Evolutionary conservation across 495 filamentous ascomycete genomes (phyloP), one percentile per base, ranked within the genome.

Genomic region (Penicillium daleae): DNA sequence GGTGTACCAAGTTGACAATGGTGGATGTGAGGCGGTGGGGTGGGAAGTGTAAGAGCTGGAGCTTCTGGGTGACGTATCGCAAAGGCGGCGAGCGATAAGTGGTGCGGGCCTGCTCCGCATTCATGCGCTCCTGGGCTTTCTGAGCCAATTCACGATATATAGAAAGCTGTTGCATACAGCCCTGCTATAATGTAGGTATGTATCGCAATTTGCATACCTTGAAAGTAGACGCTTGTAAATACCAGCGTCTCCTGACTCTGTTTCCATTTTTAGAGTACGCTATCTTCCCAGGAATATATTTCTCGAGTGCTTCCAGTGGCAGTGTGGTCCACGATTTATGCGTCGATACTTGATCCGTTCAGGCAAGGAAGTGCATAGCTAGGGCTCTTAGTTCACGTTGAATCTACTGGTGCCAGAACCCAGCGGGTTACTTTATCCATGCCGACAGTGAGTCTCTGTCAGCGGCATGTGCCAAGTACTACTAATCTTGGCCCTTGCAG

Each of bases 11-110:
- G 29, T 4, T 4, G 21, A n/a, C 29, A 19, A 52, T 27, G 29
- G 6, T 33, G 48, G 37, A 22, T 24, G 42, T 64, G 48, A 33
- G 40, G 58, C 13, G 15, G 31, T 40, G 31, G 13, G 0, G 19
- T 32, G 49, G 52, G n/a, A n/a, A n/a, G n/a, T n/a, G 53, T 42
- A 24, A 50, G 27, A 59, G 33, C 33, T 61, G 60, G 60, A 66
- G 57, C 58, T 62, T 58, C 31, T 50, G 62, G 62, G 71, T 74
- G 71, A 74, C 71, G 71, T 74, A 74, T 68, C 69, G 62, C 46
- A 55, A 68, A 74, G 71, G 71, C 71, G 71, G 71, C 69, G 64
- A 71, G 69, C 61, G 64, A 66, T 58, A 66, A 66, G 54, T 57
- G 62, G 57, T 61, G 64, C 56, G 60, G 61, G 42, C 8, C 48